These are phyloP conservation scores for Tolypocladium album DNA, from an alignment of 2,329 filamentous ascomycete genomes.

Conservation along the genomic window DNA sequence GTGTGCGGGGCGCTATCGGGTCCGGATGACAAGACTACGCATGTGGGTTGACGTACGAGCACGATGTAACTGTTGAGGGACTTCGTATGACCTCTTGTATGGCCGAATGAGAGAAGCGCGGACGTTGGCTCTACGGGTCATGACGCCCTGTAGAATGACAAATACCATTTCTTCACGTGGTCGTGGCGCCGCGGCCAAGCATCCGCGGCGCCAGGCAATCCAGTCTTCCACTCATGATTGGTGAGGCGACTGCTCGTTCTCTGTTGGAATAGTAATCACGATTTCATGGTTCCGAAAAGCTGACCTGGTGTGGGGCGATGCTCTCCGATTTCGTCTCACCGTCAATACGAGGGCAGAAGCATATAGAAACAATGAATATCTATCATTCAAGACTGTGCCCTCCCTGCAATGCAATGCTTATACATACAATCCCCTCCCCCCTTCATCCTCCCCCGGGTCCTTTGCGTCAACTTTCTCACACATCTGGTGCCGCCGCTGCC, in stretches of 20 bases:
- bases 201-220: neutral
- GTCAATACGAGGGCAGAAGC: neutral
- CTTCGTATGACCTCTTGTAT: neutral
- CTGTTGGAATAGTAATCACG: neutral
- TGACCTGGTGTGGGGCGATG: neutral
- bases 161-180: neutral
- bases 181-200: neutral
- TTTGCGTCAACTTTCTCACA: neutral
- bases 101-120: neutral
- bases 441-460: neutral
- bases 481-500: neutral
- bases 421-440: neutral
- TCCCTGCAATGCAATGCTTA: slow-evolving; percentile 5
- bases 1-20: neutral
- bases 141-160: neutral
- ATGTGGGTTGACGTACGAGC: neutral
- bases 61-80: neutral
- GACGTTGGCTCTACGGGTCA: neutral
- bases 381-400: slow-evolving; percentile 3
- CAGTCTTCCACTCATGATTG: neutral
- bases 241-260: neutral
- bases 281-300: neutral
- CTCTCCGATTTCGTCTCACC: neutral
- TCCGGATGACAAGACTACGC: neutral
- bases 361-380: neutral